These are phyloP conservation scores for Pseudogymnoascus sp. DNA, from an alignment of 2,329 filamentous ascomycete genomes.

Conservation along the genomic window DNA sequence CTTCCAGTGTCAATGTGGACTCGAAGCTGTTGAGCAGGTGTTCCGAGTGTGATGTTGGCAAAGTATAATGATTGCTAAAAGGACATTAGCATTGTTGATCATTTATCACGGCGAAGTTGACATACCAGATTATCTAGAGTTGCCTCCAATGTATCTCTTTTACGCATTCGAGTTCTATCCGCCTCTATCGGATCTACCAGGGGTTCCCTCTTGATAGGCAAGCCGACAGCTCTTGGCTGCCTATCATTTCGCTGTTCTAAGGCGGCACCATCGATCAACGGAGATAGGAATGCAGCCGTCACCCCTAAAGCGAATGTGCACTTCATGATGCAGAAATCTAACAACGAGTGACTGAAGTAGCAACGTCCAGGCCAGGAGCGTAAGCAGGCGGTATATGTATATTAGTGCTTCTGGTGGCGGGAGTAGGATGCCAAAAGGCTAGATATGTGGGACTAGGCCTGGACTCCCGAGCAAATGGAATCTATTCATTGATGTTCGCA, in stretches of 20 bases:
- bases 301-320: slow-evolving; percentile 15
- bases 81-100: slow-evolving; percentile 17
- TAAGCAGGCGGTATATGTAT: not conserved
- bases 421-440: not conserved
- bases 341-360: not conserved
- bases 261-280: slow-evolving; percentile 21
- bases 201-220: slow-evolving; percentile 22
- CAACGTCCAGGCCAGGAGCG: not conserved
- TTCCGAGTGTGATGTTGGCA: slow-evolving; percentile 55
- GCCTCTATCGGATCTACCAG: slow-evolving; percentile 22
- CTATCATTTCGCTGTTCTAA: slow-evolving; percentile 23
- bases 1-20: slow-evolving; percentile 62
- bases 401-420: slow-evolving; percentile 4
- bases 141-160: slow-evolving; percentile 31
- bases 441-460: not conserved
- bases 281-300: slow-evolving; percentile 21
- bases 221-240: slow-evolving; percentile 24
- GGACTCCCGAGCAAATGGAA: not conserved
- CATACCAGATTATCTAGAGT: slow-evolving; percentile 49
- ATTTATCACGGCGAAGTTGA: slow-evolving; percentile 7
- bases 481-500: not conserved
- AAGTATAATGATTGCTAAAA: slow-evolving; percentile 54
- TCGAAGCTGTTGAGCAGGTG: slow-evolving; percentile 48
- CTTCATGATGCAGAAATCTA: not conserved
- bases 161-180: slow-evolving; percentile 36